These are phyloP conservation scores for Fallopia convolvulus DNA, from an alignment of 148 eudicot genomes.

Conservation along the genomic window DNA sequence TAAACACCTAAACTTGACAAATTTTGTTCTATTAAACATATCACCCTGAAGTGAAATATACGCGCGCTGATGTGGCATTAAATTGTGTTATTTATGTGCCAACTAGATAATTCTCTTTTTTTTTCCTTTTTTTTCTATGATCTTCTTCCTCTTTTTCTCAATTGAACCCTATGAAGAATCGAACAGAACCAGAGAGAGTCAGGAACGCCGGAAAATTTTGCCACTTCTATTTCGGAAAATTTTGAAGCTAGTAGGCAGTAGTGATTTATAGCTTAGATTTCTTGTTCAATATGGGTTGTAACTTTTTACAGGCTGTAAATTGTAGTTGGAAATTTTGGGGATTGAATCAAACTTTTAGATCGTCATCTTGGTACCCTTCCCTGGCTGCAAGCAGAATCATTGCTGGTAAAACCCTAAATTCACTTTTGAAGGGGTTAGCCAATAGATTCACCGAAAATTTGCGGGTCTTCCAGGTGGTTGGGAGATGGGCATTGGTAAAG, in stretches of 20 bases:
- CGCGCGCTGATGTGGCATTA: too few species aligned
- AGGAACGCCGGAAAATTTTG: not conserved
- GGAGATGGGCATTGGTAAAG: conserved; percentile 89
- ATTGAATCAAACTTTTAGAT: conserved; percentile 5
- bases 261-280: not conserved
- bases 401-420: conserved; percentile 32
- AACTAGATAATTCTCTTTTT: too few species aligned
- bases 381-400: conserved; percentile 22
- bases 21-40: too few species aligned
- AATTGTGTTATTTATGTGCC: too few species aligned
- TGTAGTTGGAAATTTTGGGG: conserved; percentile 1
- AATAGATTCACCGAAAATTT: conserved; percentile 13
- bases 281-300: not conserved
- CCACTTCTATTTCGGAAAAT: not conserved
- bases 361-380: conserved; percentile 3
- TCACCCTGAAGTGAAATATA: too few species aligned
- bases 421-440: conserved; percentile 22
- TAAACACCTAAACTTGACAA: too few species aligned
- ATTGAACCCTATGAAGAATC: too few species aligned
- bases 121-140: too few species aligned
- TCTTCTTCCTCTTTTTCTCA: too few species aligned
- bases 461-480: conserved; percentile 74
- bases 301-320: conserved; percentile 14
- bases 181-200: too few species aligned
- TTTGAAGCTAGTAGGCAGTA: not conserved